These are phyloP conservation scores for Collariella sp. DNA, from an alignment of 495 filamentous ascomycete genomes.

Conservation along the genomic window DNA sequence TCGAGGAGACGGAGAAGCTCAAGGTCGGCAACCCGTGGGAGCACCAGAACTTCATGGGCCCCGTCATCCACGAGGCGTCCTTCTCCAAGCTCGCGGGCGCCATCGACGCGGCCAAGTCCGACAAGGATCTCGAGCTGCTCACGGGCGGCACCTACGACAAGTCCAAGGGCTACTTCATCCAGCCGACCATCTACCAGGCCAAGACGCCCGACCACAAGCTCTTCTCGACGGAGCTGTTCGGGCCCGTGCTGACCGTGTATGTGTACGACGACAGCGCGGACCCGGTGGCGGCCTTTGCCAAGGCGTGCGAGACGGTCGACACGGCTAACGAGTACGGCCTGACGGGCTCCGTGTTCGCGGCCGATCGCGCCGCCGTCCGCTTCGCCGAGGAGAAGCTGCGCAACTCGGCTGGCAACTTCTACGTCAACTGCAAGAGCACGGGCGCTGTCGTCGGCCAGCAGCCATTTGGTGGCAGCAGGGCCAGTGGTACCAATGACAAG, in stretches of 20 bases:
- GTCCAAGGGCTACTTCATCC: constrained; percentile 58
- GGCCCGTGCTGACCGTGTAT: constrained; percentile 60
- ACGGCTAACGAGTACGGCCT: constrained; percentile 64
- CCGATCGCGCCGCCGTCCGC: constrained; percentile 57
- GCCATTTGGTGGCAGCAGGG: constrained; percentile 78
- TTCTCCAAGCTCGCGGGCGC: constrained; percentile 61
- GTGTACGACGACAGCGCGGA: constrained; percentile 60
- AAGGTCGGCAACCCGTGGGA: constrained; percentile 61
- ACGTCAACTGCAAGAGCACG: constrained; percentile 89
- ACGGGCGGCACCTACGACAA: constrained; percentile 63
- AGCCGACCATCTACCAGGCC: constrained; percentile 63
- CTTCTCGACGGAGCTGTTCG: constrained; percentile 68
- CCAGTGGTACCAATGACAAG: constrained; percentile 89
- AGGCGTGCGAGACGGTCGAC: constrained; percentile 52
- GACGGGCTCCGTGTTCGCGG: constrained; percentile 71
- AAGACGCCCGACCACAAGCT: constrained; percentile 54
- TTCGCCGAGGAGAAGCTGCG: constrained; percentile 64
- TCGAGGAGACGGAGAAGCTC: constrained; percentile 56
- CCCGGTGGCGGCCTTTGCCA: constrained; percentile 45
- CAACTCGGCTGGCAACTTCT: constrained; percentile 80
- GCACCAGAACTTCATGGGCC: constrained; percentile 63
- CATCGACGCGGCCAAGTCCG: constrained; percentile 61
- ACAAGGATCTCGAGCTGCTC: constrained; percentile 53
- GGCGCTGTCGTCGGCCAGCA: constrained; percentile 90
- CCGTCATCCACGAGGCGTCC: constrained; percentile 63